Conservation (phyloP, 129 eudicot genomes). For the Escallonia rubra region DNA sequence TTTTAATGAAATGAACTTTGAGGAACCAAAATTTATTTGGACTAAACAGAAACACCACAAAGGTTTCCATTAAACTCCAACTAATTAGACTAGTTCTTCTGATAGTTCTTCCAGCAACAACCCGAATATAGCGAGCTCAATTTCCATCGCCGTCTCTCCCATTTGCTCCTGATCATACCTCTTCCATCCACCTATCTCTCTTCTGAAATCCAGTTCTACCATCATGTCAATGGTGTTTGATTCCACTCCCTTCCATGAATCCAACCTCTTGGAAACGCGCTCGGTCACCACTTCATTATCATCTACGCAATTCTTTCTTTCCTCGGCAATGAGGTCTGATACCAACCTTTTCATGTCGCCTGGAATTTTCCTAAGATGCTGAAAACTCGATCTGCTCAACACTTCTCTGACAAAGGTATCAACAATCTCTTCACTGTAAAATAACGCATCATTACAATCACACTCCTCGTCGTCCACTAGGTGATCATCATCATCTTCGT, state of each 20-base stretch:
- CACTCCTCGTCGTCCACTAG: slow-evolving; percentile 6
- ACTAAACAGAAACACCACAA: not conserved
- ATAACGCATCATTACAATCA: slow-evolving; percentile 8
- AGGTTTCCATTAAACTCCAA: slow-evolving; percentile 1
- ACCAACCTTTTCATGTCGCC: slow-evolving; percentile 61
- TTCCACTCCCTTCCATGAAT: slow-evolving; percentile 70
- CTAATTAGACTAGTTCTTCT: slow-evolving; percentile 27
- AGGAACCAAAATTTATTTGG: not conserved
- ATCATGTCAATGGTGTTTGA: slow-evolving; percentile 87
- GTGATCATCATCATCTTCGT: slow-evolving; percentile 28
- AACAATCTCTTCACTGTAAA: slow-evolving; percentile 12
- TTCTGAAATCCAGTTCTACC: slow-evolving; percentile 61
- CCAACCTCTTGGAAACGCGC: slow-evolving; percentile 60
- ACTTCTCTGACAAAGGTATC: slow-evolving; percentile 13
- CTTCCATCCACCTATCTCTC: slow-evolving; percentile 54
- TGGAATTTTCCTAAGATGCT: slow-evolving; percentile 27
- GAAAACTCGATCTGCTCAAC: slow-evolving; percentile 23
- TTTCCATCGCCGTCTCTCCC: slow-evolving; percentile 36
- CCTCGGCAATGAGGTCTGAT: slow-evolving; percentile 56
- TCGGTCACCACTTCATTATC: slow-evolving; percentile 32
- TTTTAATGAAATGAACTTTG: slow-evolving; percentile 5
- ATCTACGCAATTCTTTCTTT: slow-evolving; percentile 24
- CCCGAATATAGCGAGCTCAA: slow-evolving; percentile 49
- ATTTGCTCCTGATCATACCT: slow-evolving; percentile 31
- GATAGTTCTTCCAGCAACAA: slow-evolving; percentile 56